Base-by-base conservation (phyloP, 768 basidiomycete species). In the Porpolomopsis calyptriformis region DNA sequence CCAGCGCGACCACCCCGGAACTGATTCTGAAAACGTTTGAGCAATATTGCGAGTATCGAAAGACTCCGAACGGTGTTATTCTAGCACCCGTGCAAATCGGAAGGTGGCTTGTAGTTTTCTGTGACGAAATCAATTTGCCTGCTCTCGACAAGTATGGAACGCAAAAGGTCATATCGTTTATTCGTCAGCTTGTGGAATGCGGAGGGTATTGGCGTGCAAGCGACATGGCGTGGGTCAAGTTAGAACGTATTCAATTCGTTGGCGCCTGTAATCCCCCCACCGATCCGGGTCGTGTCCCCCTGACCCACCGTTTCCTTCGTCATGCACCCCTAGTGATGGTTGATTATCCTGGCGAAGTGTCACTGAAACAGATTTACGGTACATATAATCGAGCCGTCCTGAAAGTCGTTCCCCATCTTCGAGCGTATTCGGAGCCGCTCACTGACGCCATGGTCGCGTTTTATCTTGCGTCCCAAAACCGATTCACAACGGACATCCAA, bases 251-350 rank as follows among this genome's bases (percentile, higher is more conserved):
- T 50, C 96, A 99, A 63, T 98, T 99, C 59, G 96, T 99, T 37
- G 96, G 96, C 40, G 96, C 96, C 42, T 99, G 96, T 65, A 99
- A 99, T 60, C 96, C 96, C 20, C 96, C 96, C 2, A 98, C 96
- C 14, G 96, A 99, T 67, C 93, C 96, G 38, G 96, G 96, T 48
- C 91, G 96, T 63, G 93, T 98, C n/a, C 93, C 94, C 25, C 81
- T 99, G 49, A 93, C 80, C 49, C 92, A 96, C 61, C 82, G 96
- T 48, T 99, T 99, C 80, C 74, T 99, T 38, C 86, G 96, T 8
- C 96, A 98, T 63, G 92, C 94, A 0, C 96, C 96, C 0, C 72
- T 99, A 19, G 77, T 99, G 58, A 97, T 98, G 94, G 96, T 99
- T 45, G 96, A 99, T 59, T 99, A 99, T 62, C 96, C 96, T 18